Base-by-base conservation (phyloP, 805 yeast genomes). In the Hanseniaspora thailandica region DNA sequence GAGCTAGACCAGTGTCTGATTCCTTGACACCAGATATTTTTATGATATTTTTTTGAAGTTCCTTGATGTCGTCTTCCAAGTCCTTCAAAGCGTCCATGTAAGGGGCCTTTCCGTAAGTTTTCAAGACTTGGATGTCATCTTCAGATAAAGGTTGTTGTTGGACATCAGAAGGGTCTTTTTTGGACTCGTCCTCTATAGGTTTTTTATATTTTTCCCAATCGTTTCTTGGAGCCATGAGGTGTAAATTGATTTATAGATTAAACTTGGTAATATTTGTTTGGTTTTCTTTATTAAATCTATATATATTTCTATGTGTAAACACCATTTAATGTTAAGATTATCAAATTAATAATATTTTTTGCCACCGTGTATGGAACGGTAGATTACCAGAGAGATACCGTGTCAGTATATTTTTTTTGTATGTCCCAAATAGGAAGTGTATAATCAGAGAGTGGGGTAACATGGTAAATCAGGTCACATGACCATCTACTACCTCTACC, bases 141-240 rank as follows among this genome's bases (percentile, higher is more conserved):
- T 93, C 99, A 55, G 88, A 76, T 60, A 93, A 76, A 9, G 98
- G 98, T 35, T 50, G 39, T 77, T 80, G 60, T 85, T 82, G 60
- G 55, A 82, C 87, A 48, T 82, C 87, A 50, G 74, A 72, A 52
- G 72, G 73, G 30, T 43, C 46, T 55, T 75, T 73, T 17, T 72
- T 76, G 19, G 72, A 74, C 35, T 75, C 81, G 6, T 75, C 79
- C 59, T 84, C 96, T 44, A 73, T 76, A n/a, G 96, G 95, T 49
- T 93, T 84, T 66, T 81, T 83, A 70, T 86, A 87, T 68, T 93
- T 93, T 66, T 94, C 99, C 99, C 99, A 93, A 69, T 93, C 95
- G 55, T 88, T 93, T 74, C 88, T 93, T 61, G 97, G 96, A 57
- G 97, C 89, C 97, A 59, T 51, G n/a, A n/a, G n/a, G n/a, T n/a